A percentile compares a stretch with the other conserved stretches of the same genome.
Evolutionary conservation across 495 filamentous ascomycete species (phyloP).

Genomic region (Aspergillus mulundensis): DNA sequence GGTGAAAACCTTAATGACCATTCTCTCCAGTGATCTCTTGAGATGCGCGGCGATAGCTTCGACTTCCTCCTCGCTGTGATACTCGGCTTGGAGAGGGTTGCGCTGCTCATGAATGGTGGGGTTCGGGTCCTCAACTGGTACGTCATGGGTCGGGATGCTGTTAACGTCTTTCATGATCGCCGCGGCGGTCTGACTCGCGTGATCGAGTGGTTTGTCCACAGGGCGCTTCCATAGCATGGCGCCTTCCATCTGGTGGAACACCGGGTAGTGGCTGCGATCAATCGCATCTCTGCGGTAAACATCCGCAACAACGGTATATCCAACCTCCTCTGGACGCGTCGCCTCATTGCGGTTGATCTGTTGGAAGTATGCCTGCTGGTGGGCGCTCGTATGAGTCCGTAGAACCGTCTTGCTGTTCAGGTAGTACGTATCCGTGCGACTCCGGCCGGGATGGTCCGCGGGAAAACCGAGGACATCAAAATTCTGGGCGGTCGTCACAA

Average conservation of each 20-base stretch:
- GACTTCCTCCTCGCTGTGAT: constrained; percentile 71
- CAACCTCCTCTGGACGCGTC: constrained; percentile 59
- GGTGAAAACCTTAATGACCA: constrained; percentile 86
- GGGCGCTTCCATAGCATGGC: constrained; percentile 84
- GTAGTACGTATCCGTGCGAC: constrained; percentile 91
- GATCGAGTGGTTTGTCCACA: constrained; percentile 52
- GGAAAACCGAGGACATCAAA: constrained; percentile 95
- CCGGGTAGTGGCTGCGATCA: constrained; percentile 89
- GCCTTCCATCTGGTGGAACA: constrained; percentile 99
- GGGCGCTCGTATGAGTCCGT: constrained; percentile 89
- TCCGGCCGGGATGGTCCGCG: constrained; percentile 81
- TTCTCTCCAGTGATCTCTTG: constrained; percentile 81
- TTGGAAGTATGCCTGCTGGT: constrained; percentile 84
- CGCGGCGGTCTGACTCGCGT: constrained; percentile 33
- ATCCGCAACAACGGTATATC: constrained; percentile 90
- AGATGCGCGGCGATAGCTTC: constrained; percentile 82
- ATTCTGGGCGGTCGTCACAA: constrained; percentile 84
- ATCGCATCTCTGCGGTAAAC: constrained; percentile 95
- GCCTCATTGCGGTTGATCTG: constrained; percentile 40
- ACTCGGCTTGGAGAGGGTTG: constrained; percentile 73
- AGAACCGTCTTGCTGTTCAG: constrained; percentile 79
- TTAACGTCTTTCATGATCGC: constrained; percentile 61
- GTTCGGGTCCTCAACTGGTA: constrained; percentile 80
- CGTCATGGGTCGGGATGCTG: constrained; percentile 60
- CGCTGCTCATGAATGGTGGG: constrained; percentile 71